Evolutionary conservation across 1,284 basidiomycete genomes (phyloP).

Genomic region (Fomitopsis pinicola): DNA sequence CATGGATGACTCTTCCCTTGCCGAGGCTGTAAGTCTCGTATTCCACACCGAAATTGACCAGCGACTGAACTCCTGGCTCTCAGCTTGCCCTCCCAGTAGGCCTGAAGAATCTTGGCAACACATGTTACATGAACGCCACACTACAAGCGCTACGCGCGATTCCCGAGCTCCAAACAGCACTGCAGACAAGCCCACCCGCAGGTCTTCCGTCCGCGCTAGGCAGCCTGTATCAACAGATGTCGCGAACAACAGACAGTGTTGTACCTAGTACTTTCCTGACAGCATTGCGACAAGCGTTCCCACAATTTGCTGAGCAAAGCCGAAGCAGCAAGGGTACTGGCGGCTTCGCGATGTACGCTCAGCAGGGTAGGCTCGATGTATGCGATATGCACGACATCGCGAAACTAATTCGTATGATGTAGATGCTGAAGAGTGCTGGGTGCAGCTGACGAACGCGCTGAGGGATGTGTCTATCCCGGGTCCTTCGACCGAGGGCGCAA

Average conservation of each 20-base stretch:
- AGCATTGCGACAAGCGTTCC: conserved; percentile 74
- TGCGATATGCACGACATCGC: background rate
- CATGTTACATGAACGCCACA: conserved; percentile 95
- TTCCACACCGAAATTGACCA: too few relatives aligned
- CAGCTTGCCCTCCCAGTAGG: conserved; percentile 68
- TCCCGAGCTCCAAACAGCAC: conserved; percentile 78
- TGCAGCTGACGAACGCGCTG: conserved; percentile 77
- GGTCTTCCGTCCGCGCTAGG: conserved; percentile 58
- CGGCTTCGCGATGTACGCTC: conserved; percentile 62
- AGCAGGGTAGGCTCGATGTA: conserved; percentile 62
- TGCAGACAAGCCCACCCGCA: conserved; percentile 43
- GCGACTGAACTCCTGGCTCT: background rate
- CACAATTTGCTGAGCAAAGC: conserved; percentile 86
- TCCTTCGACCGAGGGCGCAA: conserved; percentile 20
- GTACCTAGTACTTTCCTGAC: conserved; percentile 73
- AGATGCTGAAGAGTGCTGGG: conserved; percentile 98
- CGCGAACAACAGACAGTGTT: conserved; percentile 73
- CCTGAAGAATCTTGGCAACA: conserved; percentile 78
- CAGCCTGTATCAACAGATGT: conserved; percentile 72
- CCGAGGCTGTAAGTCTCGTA: conserved; percentile 60
- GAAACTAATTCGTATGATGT: background rate
- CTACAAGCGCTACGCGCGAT: conserved; percentile 90
- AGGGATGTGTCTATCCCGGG: conserved; percentile 54
- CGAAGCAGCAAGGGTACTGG: conserved; percentile 32
- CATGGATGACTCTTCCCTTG: conserved; percentile 81